Evolutionary conservation across 108 stramenopile species (phyloP), one percentile per base, ranked within the genome.

Genomic region (Discostella stelligeroides): DNA sequence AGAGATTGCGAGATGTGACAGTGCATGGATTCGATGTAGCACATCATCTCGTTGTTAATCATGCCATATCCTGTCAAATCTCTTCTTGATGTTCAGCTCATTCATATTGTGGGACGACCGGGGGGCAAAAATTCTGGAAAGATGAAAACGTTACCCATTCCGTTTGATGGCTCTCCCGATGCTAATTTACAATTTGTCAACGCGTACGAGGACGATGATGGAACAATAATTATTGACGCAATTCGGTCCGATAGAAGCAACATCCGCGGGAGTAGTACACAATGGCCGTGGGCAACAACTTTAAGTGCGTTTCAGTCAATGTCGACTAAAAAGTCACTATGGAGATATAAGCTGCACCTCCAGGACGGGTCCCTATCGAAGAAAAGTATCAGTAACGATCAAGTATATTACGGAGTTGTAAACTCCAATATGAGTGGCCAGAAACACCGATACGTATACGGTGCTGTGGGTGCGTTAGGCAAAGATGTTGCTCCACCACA

Each of bases 181-280:
- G 89, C 86, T 9, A 82, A 94, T 62, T 61, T 90, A 30, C 88
- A 90, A 61, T 84, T 94, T 55, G 64, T 80, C 60, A 94, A 94
- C 62, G 80, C 90, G 24, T 92, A 84, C 73, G 93, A 94, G 70
- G 86, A 83, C 46, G 81, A 82, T 0, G 84, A 82, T 53, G 82
- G 70, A 1, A 79, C 42, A 20, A 72, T 94, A 15, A 66, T 92
- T 28, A 75, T 94, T 11, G 93, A 94, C 58, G 89, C 83, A 1
- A 88, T 94, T 67, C 85, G 93, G 49, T 82, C 86, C 24, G 86
- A 85, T 53, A 71, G 78, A 11, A 42, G 47, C 21, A 64, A 23
- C 8, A 42, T n/a, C 38, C 55, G 17, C 4, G 20, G 20, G 1
- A 24, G 49, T 20, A 25, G 54, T n/a, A 41, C 68, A 9, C 40